These are phyloP conservation scores for Aspergillus caelatus DNA, from an alignment of 2,329 filamentous ascomycete species.

Conservation along the genomic window DNA sequence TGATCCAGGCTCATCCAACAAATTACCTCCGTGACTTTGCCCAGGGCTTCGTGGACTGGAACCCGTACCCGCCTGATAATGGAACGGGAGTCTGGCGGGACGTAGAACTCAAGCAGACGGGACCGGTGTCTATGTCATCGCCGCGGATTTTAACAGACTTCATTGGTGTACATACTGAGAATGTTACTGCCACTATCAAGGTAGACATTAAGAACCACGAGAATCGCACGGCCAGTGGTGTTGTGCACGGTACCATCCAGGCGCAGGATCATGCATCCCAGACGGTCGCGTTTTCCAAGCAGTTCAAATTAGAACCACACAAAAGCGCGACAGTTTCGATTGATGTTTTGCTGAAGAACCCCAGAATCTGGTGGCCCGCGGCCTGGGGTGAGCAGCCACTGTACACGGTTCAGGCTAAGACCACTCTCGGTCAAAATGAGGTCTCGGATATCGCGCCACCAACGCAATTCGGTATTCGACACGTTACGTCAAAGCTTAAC, in stretches of 20 bases:
- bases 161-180: conserved; percentile 33
- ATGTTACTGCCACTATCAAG: conserved; percentile 41
- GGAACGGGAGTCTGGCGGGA: conserved; percentile 66
- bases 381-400: conserved; percentile 62
- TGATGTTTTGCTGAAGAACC: conserved; percentile 42
- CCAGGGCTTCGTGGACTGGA: conserved; percentile 65
- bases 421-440: conserved; percentile 20
- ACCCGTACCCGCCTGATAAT: conserved; percentile 63
- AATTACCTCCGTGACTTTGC: conserved; percentile 63
- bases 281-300: conserved; percentile 30
- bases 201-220: conserved; percentile 39
- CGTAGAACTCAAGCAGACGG: conserved; percentile 59
- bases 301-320: conserved; percentile 42
- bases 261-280: conserved; percentile 17
- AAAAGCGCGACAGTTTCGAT: conserved; percentile 46
- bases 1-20: conserved; percentile 60
- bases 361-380: conserved; percentile 64
- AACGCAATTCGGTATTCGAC: conserved; percentile 56
- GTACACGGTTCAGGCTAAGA: conserved; percentile 44
- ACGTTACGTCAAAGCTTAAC: conserved; percentile 57
- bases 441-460: conserved; percentile 39
- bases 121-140: conserved; percentile 49
- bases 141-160: conserved; percentile 52
- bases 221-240: conserved; percentile 19
- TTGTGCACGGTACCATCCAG: conserved; percentile 26